phyloP scores from a whole-genome alignment of 805 yeast genomes.

The Candida berthetii region DNA sequence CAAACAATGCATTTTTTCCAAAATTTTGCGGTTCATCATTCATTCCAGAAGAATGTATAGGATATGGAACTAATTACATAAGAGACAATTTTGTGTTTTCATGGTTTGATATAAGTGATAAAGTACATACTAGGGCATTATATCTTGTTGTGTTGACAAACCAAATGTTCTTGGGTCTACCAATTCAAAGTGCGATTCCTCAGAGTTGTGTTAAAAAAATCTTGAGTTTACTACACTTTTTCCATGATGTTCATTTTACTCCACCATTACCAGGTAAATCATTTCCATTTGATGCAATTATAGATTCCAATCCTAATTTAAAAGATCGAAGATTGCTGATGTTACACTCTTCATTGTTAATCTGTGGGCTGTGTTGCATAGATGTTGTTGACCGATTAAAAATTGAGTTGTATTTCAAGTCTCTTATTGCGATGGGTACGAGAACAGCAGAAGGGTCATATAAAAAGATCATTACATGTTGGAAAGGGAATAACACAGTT shows the following conservation, averaged over 20 bases:
- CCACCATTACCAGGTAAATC: too few species aligned
- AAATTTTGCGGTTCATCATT: not conserved
- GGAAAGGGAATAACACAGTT: not conserved
- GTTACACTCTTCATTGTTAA: not conserved
- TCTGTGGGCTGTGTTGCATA: not conserved
- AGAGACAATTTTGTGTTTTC: constrained; percentile 2
- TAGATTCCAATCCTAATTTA: not conserved
- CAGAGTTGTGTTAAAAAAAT: not conserved
- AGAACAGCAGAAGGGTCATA: not conserved
- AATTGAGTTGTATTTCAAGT: not conserved
- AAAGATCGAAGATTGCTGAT: not conserved
- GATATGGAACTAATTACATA: not conserved
- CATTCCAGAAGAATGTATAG: constrained; percentile 1
- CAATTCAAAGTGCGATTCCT: constrained; percentile 14
- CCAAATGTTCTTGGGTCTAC: constrained; percentile 22
- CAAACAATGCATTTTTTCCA: not conserved
- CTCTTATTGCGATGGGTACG: not conserved
- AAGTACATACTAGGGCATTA: constrained; percentile 24
- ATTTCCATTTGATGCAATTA: not conserved
- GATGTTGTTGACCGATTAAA: not conserved
- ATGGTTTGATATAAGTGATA: constrained; percentile 8
- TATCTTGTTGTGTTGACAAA: constrained; percentile 25
- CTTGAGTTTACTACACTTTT: not conserved
- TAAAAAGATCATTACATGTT: not conserved
- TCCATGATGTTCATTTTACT: not conserved